These are phyloP conservation scores for Bipolaris gigantea DNA, from an alignment of 2,329 filamentous ascomycete species.

Conservation along the genomic window DNA sequence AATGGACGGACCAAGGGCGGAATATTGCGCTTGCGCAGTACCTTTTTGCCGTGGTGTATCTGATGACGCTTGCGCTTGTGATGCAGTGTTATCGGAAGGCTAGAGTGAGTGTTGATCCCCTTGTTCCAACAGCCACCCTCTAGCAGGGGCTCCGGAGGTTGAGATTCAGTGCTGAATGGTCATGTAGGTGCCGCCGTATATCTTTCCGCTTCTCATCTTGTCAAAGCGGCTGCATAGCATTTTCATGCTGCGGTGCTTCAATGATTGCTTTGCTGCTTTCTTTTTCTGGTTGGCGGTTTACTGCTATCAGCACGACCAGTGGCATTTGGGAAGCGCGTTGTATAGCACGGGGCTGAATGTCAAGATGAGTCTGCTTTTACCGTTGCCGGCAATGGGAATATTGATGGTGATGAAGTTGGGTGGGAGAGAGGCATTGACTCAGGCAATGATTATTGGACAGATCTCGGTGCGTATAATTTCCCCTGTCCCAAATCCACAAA, in stretches of 20 bases:
- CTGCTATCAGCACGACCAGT: conserved; percentile 72
- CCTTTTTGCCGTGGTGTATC: conserved; percentile 78
- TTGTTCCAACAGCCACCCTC: not conserved
- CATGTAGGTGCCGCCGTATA: conserved; percentile 74
- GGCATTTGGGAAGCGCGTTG: conserved; percentile 70
- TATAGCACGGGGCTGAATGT: conserved; percentile 83
- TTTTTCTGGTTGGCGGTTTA: conserved; percentile 83
- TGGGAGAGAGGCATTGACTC: conserved; percentile 63
- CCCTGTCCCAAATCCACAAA: not conserved
- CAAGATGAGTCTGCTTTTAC: conserved; percentile 90
- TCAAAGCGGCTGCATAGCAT: conserved; percentile 94
- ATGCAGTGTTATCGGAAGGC: conserved; percentile 80
- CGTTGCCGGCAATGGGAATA: conserved; percentile 77
- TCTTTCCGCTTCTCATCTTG: conserved; percentile 81
- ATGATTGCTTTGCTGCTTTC: conserved; percentile 86
- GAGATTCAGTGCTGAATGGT: conserved; percentile 2
- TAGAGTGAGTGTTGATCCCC: conserved; percentile 54
- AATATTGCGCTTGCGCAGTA: conserved; percentile 81
- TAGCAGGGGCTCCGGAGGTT: not conserved
- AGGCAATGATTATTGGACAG: conserved; percentile 72
- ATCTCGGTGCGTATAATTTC: conserved; percentile 64
- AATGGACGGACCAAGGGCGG: conserved; percentile 72
- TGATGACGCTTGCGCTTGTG: conserved; percentile 73
- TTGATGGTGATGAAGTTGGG: conserved; percentile 75
- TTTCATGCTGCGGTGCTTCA: conserved; percentile 90